These are phyloP conservation scores for Wickerhamomyces silvicola DNA, from an alignment of 805 yeast genomes.

Conservation along the genomic window DNA sequence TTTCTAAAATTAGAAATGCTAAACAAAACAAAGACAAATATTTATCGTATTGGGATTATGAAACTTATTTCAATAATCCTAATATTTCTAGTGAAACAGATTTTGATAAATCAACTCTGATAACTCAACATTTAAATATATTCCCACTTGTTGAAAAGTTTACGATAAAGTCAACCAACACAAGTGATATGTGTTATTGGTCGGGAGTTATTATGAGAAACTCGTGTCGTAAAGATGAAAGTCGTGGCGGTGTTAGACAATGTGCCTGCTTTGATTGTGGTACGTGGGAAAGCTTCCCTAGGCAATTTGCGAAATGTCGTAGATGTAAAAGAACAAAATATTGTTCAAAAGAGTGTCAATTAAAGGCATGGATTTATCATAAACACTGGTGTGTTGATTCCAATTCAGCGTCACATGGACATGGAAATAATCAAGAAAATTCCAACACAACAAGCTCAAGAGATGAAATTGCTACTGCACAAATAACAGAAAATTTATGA, in stretches of 20 bases:
- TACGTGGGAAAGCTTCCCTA: constrained; percentile 83
- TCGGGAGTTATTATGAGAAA: constrained; percentile 97
- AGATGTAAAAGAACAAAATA: constrained; percentile 93
- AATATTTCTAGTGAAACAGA: constrained; percentile 17
- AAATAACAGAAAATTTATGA: background rate
- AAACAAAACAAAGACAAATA: constrained; percentile 12
- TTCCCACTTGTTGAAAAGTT: constrained; percentile 92
- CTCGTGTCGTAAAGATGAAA: constrained; percentile 86
- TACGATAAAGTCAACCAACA: constrained; percentile 57
- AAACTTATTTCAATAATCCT: constrained; percentile 26
- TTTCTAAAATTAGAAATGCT: constrained; percentile 5
- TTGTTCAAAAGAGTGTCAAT: constrained; percentile 88
- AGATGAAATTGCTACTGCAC: constrained; percentile 1
- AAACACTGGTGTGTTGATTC: constrained; percentile 77
- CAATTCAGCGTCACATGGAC: constrained; percentile 6
- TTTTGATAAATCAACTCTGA: constrained; percentile 35
- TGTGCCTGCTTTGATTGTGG: constrained; percentile 94
- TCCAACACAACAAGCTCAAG: background rate
- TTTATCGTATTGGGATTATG: constrained; percentile 38
- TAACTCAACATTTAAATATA: constrained; percentile 52
- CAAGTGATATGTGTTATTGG: constrained; percentile 89
- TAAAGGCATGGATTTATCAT: constrained; percentile 88
- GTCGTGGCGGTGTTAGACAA: constrained; percentile 84
- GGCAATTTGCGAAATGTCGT: constrained; percentile 92
- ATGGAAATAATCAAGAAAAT: background rate